Percentiles rank a stretch among this genome's conserved stretches.
These are phyloP conservation scores for Afroboletus lepidellus DNA, from an alignment of 1,284 basidiomycete genomes.

Conservation along the genomic window DNA sequence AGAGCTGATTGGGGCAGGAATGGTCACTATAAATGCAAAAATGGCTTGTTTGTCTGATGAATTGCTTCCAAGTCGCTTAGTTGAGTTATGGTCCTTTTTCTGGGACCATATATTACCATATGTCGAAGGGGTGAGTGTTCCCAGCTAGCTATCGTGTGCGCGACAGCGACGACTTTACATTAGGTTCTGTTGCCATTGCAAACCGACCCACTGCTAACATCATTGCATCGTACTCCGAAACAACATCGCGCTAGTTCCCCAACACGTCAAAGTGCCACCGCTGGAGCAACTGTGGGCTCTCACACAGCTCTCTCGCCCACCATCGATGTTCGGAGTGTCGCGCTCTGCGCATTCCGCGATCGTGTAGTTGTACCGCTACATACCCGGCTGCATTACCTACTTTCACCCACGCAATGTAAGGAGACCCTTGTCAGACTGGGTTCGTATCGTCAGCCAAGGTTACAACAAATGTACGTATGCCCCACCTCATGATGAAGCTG, in stretches of 20 bases:
- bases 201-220: slow-evolving; percentile 67
- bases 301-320: slow-evolving; percentile 34
- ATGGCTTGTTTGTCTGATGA: slow-evolving; percentile 73
- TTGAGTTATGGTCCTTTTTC: slow-evolving; percentile 93
- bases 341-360: slow-evolving; percentile 81
- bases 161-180: slow-evolving; percentile 1
- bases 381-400: slow-evolving; percentile 51
- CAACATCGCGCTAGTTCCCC: slow-evolving; percentile 57
- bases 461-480: slow-evolving; percentile 68
- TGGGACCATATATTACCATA: slow-evolving; percentile 92
- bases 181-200: slow-evolving; percentile 76
- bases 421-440: slow-evolving; percentile 51
- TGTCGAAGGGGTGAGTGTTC: slow-evolving; percentile 70
- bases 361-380: slow-evolving; percentile 69
- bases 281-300: slow-evolving; percentile 37
- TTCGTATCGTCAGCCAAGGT: slow-evolving; percentile 57
- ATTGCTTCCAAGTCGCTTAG: slow-evolving; percentile 71
- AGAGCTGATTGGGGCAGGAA: slow-evolving; percentile 84
- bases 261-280: slow-evolving; percentile 47
- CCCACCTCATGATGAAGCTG: background rate
- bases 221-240: slow-evolving; percentile 64
- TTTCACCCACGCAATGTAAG: slow-evolving; percentile 49
- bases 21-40: slow-evolving; percentile 89
- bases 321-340: slow-evolving; percentile 80
- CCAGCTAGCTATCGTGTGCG: background rate